Conservation (phyloP, 345 rosid species). For the Citrus australasica region DNA sequence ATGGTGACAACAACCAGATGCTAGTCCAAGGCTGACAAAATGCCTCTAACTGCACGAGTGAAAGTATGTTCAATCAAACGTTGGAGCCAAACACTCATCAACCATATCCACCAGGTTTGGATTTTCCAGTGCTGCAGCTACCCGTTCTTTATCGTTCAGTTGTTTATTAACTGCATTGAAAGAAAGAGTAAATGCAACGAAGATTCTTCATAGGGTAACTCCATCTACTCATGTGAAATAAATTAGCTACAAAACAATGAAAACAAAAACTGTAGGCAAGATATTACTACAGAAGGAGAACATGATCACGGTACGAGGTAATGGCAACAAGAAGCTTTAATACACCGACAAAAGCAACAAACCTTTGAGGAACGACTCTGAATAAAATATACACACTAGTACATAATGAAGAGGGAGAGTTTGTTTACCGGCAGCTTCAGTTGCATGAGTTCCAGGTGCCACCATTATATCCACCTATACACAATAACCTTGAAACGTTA, state of each 20-base stretch:
- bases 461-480: conserved; percentile 83
- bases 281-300: neutral
- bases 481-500: conserved; percentile 5
- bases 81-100: conserved; percentile 75
- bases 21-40: neutral
- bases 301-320: neutral
- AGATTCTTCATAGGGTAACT: neutral
- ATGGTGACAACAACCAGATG: neutral
- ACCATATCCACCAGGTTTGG: conserved; percentile 90
- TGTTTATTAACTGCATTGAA: conserved; percentile 80
- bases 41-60: neutral
- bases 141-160: conserved; percentile 88
- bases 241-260: neutral
- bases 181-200: neutral
- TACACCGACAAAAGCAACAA: neutral
- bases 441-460: conserved; percentile 92
- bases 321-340: neutral
- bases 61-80: conserved; percentile 37
- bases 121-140: conserved; percentile 92
- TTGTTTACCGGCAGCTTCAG: conserved; percentile 78
- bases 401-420: neutral
- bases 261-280: neutral
- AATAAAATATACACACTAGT: neutral
- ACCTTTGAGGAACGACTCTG: neutral
- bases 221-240: neutral